Conservation (phyloP, 768 basidiomycete species). For the Dentipellis sp. region DNA sequence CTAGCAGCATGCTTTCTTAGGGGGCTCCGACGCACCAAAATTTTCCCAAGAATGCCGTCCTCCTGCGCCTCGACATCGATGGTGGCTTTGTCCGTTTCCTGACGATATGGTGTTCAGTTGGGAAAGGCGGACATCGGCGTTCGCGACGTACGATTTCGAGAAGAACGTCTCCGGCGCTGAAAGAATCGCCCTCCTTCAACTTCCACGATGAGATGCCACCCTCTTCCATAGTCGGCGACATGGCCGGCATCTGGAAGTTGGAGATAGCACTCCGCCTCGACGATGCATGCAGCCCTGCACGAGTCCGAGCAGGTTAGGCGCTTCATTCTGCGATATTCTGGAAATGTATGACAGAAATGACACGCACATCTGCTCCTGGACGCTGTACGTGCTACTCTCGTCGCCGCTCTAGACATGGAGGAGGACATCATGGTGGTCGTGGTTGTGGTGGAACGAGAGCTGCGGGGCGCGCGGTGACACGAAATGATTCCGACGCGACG, state of each 20-base stretch:
- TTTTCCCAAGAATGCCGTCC: conserved; percentile 90
- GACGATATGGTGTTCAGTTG: conserved; percentile 4
- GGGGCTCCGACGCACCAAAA: conserved; percentile 50
- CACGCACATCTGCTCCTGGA: conserved; percentile 15
- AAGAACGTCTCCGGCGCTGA: conserved; percentile 74
- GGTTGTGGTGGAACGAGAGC: background rate
- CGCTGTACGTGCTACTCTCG: conserved; percentile 7
- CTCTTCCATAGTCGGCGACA: conserved; percentile 97
- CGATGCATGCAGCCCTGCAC: conserved; percentile 46
- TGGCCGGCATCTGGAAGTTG: conserved; percentile 86
- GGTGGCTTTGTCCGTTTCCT: conserved; percentile 94
- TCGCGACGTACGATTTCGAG: conserved; percentile 69
- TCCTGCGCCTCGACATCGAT: conserved; percentile 99
- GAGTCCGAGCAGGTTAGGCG: background rate
- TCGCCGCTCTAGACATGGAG: conserved; percentile 3
- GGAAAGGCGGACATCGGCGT: background rate
- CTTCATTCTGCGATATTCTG: background rate
- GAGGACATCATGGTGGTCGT: background rate
- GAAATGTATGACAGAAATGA: background rate
- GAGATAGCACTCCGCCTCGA: conserved; percentile 50
- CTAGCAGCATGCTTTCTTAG: background rate
- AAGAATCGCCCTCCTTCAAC: conserved; percentile 75
- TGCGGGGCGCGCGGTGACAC: background rate
- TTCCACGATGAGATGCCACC: conserved; percentile 91
- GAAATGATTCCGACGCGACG: background rate